A percentile compares a stretch with the other conserved stretches of the same genome.
phyloP scores from a whole-genome alignment of 345 rosid genomes.

The Hevea brasiliensis region DNA sequence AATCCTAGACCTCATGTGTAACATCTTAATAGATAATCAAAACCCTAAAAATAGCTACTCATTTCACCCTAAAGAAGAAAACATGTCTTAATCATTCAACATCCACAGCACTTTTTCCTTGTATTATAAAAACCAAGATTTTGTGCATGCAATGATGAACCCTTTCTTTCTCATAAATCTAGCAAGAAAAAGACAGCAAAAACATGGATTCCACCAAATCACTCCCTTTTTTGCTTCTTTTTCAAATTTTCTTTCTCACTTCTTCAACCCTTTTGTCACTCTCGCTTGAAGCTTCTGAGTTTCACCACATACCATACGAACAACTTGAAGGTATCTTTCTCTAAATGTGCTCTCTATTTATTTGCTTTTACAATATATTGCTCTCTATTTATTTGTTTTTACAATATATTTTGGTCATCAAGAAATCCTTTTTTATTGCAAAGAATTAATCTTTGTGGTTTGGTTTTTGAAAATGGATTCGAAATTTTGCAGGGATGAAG shows the following conservation, averaged over 20 bases:
- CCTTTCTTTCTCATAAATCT: not conserved
- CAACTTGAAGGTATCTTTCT: not conserved
- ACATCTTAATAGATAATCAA: constrained; percentile 4
- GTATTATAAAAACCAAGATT: not conserved
- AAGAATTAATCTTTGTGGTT: too few species aligned
- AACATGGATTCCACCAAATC: constrained; percentile 8
- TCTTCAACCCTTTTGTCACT: constrained; percentile 6
- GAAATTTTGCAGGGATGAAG: not conserved
- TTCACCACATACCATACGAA: not conserved
- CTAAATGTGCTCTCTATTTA: not conserved
- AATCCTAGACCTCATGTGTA: not conserved
- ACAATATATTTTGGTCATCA: too few species aligned
- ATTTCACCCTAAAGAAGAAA: constrained; percentile 9
- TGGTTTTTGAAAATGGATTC: not conserved
- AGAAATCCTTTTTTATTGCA: too few species aligned
- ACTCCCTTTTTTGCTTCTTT: not conserved
- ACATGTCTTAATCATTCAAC: not conserved
- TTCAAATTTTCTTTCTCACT: constrained; percentile 2
- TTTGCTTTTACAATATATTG: too few species aligned
- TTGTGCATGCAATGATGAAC: not conserved
- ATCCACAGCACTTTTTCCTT: not conserved
- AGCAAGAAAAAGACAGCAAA: not conserved
- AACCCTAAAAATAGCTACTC: constrained; percentile 11
- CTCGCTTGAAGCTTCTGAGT: not conserved
- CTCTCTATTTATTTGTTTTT: too few species aligned